Evolutionary conservation across 345 rosid species (phyloP), one percentile per base, ranked within the genome.

Genomic region (Isatis tinctoria): DNA sequence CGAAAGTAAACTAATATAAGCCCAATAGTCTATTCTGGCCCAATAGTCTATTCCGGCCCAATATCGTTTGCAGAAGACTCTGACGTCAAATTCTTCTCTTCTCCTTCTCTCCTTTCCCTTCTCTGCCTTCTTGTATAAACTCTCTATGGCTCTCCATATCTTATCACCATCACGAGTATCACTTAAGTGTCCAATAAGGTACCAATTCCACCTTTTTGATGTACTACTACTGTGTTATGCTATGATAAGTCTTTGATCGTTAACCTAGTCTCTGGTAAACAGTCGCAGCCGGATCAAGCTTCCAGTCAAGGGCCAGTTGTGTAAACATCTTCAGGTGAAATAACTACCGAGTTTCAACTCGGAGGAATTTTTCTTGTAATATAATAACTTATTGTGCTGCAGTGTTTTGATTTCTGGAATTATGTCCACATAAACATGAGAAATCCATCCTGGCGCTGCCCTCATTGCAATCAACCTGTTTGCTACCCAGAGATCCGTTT

Each of bases 401-500:
- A 95, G 97, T 90, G 96, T 84, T 92, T 90, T 72, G 99, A 95
- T 84, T 95, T 85, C 73, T 79, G 81, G 24, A 95, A 90, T 69
- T 95, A 81, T 63, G 65, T 90, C 27, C 62, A 71, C 52, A 95
- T 95, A 74, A 95, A 95, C 80, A 81, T 86, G 72, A 88, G 92
- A 80, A 85, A 85, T 60, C 99, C 99, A 47, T 87, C 93, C 36
- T 95, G 99, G 98, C 98, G 97, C 67, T 95, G 98, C 74, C 97
- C 99, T 8, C 89, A 92, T 67, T 95, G 99, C 75, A 95, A 87
- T 81, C 97, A 73, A 74, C 72, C 85, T 69, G 87, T 88, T 70
- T 87, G 87, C 83, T 90, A 88, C 85, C 80, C 78, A 16, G 92
- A 90, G 44, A 77, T 95, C 52, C 85, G 97, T 45, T 14, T 90